These are phyloP conservation scores for Populus davidiana DNA, from an alignment of 345 rosid genomes.

Conservation along the genomic window DNA sequence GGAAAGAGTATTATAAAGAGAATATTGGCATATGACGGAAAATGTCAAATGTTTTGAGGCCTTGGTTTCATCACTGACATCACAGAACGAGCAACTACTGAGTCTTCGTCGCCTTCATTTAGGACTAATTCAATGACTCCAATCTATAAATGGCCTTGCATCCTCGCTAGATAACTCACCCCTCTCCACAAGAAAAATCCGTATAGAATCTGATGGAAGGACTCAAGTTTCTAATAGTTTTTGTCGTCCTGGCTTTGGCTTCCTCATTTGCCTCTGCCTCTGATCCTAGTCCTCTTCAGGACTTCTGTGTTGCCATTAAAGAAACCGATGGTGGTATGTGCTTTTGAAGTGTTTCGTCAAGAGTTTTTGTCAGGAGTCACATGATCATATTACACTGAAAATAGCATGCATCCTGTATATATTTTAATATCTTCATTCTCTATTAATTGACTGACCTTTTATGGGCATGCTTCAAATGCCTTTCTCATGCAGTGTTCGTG, in stretches of 20 bases:
- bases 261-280: not conserved
- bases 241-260: not conserved
- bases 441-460: not conserved
- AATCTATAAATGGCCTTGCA: not conserved
- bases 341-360: not conserved
- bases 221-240: not conserved
- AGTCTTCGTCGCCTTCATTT: not conserved
- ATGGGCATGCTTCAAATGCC: too few species aligned
- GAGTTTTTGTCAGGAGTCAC: too few species aligned
- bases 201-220: not conserved
- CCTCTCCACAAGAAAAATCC: not conserved
- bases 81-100: not conserved
- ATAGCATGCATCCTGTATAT: not conserved
- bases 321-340: not conserved
- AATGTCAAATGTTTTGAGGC: too few species aligned
- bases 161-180: not conserved
- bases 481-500: not conserved
- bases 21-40: too few species aligned
- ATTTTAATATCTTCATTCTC: not conserved
- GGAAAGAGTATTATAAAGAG: too few species aligned
- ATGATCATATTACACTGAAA: not conserved
- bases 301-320: conserved; percentile 10
- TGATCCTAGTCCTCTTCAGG: conserved; percentile 16
- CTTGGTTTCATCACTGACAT: not conserved
- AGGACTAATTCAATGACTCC: not conserved